Base-by-base conservation (phyloP, 768 basidiomycete genomes). In the Calvatia gigantea region DNA sequence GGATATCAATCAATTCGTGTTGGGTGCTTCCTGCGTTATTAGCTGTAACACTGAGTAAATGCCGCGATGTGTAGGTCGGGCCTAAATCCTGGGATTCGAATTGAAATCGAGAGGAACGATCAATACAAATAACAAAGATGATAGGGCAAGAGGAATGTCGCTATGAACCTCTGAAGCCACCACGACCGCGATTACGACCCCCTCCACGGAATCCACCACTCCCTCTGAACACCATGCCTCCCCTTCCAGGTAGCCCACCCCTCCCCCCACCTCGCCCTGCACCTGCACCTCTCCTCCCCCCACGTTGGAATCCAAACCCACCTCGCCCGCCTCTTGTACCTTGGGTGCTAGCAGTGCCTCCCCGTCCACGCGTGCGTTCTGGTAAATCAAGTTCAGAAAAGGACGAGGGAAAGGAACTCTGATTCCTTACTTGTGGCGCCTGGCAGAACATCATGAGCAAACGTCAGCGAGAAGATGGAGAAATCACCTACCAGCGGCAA, bases 111-210 rank as follows among this genome's bases (percentile, higher is more conserved):
- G n/a, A n/a, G n/a, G n/a, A n/a, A n/a, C n/a, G n/a, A n/a, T n/a
- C n/a, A n/a, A n/a, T n/a, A n/a, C n/a, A n/a, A n/a, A n/a, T n/a
- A n/a, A n/a, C n/a, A n/a, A n/a, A n/a, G n/a, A n/a, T n/a, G n/a
- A n/a, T n/a, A n/a, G n/a, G n/a, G n/a, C n/a, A 17, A 4, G 14
- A 21, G 6, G 25, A 23, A 1, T 19, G 29, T 21, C 19, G 29
- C 57, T 72, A 81, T 68, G 71, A 81, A 38, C 82, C 80, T 65
- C 82, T 74, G 65, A 72, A 80, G n/a, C 77, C 69, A 52, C 78
- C 66, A 23, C 67, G 57, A 21, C 76, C 70, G 32, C 80, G 70
- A 6, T 73, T 68, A 15, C 74, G 67, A 31, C 72, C 73, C 8
- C 76, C 68, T 3, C 78, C 75, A 45, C 78, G 69, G 60, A 76